These are phyloP conservation scores for Panaeolus cyanescens DNA, from an alignment of 768 basidiomycete genomes.

Conservation along the genomic window DNA sequence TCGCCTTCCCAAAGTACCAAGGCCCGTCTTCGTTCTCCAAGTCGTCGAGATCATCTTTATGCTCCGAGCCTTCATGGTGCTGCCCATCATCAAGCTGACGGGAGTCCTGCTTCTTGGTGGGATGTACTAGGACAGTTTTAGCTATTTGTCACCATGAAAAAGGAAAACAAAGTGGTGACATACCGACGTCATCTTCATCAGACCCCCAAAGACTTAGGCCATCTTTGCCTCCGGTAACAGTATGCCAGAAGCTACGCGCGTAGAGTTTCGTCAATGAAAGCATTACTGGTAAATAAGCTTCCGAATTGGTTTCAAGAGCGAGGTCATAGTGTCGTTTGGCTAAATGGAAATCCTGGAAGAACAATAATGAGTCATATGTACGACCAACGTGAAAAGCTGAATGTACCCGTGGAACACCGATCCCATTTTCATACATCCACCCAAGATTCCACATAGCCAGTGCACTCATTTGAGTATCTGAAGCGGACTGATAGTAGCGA, in stretches of 20 bases:
- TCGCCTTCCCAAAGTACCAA: conserved; percentile 85
- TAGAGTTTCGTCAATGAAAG: conserved; percentile 85
- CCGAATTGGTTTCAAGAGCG: conserved; percentile 82
- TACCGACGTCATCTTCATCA: conserved; percentile 52
- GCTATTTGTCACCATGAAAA: too few species aligned
- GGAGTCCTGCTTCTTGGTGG: conserved; percentile 35
- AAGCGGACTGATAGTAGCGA: conserved; percentile 92
- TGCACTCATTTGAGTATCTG: conserved; percentile 89
- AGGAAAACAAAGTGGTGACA: conserved; percentile 4
- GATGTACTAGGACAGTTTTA: conserved; percentile 7
- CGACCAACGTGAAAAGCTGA: neutral
- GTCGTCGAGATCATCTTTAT: conserved; percentile 34
- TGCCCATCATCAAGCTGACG: conserved; percentile 41
- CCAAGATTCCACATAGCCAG: conserved; percentile 98
- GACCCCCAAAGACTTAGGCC: conserved; percentile 68
- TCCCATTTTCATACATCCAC: conserved; percentile 99
- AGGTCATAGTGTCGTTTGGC: conserved; percentile 96
- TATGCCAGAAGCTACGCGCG: conserved; percentile 81
- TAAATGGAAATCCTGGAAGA: conserved; percentile 88
- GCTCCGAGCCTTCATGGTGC: conserved; percentile 26
- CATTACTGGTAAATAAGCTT: conserved; percentile 87
- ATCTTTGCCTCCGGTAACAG: conserved; percentile 67
- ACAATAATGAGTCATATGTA: neutral
- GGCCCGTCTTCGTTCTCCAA: conserved; percentile 61
- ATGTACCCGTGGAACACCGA: conserved; percentile 82